Evolutionary conservation across 805 yeast genomes (phyloP).

Genomic region (Monosporozyma siamensis): DNA sequence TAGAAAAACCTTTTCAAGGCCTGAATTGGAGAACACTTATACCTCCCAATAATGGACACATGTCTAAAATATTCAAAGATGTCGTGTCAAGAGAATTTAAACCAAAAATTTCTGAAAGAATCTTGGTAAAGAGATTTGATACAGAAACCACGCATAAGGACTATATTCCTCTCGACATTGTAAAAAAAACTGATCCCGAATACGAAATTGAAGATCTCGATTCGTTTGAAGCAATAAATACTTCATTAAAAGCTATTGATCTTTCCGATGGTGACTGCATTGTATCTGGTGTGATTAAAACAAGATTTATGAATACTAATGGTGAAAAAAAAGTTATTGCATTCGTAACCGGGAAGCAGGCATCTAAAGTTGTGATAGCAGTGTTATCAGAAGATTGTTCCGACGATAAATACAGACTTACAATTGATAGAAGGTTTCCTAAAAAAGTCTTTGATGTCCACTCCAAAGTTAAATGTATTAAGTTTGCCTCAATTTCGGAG

Average conservation of each 20-base stretch:
- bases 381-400: neutral
- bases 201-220: neutral
- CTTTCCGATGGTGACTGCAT: neutral
- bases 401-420: neutral
- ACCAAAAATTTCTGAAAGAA: neutral
- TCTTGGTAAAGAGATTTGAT: neutral
- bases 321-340: conserved; percentile 11
- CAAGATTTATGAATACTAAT: conserved; percentile 11
- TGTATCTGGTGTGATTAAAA: neutral
- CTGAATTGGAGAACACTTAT: neutral
- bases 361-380: conserved; percentile 14
- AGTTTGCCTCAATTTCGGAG: conserved; percentile 23
- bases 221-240: neutral
- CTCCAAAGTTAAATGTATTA: conserved; percentile 36
- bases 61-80: neutral
- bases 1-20: neutral
- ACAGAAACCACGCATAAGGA: neutral
- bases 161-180: neutral
- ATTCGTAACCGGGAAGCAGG: conserved; percentile 13
- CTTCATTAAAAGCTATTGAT: neutral
- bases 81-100: neutral
- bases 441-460: conserved; percentile 7
- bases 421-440: neutral
- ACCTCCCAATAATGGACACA: neutral
- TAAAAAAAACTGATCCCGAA: neutral